These are phyloP conservation scores for Ascoidea asiatica DNA, from an alignment of 805 yeast species.

Conservation along the genomic window DNA sequence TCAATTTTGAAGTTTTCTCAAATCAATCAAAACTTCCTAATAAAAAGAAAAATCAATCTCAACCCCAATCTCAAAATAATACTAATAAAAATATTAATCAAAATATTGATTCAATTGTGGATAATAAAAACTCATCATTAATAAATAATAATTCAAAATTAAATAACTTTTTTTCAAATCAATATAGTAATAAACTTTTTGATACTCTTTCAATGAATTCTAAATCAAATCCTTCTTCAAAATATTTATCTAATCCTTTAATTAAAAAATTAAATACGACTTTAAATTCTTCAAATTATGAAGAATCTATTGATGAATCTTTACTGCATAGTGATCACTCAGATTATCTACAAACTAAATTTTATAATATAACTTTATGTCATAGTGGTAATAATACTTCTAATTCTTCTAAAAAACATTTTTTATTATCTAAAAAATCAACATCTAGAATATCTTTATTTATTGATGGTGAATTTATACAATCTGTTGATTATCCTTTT, in stretches of 20 bases:
- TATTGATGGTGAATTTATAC: slow-evolving; percentile 34
- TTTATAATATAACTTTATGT: slow-evolving; percentile 16
- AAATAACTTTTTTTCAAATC: too few relatives aligned
- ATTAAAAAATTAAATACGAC: too few relatives aligned
- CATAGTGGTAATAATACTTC: slow-evolving; percentile 13
- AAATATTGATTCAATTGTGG: not conserved
- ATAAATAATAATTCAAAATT: not conserved
- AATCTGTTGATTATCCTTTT: slow-evolving; percentile 12
- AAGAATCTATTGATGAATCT: not conserved
- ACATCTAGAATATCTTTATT: slow-evolving; percentile 27
- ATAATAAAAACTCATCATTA: not conserved
- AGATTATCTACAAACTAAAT: slow-evolving; percentile 2
- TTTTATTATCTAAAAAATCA: slow-evolving; percentile 10
- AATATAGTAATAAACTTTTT: too few relatives aligned
- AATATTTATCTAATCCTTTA: too few relatives aligned
- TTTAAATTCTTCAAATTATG: not conserved
- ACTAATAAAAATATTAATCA: not conserved
- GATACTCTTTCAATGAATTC: not conserved
- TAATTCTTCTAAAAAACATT: slow-evolving; percentile 1
- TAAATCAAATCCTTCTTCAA: not conserved
- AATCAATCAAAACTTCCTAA: not conserved
- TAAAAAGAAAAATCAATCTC: not conserved
- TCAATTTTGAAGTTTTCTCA: slow-evolving; percentile 14
- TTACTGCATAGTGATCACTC: not conserved
- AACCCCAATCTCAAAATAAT: not conserved